Conservation (phyloP, 2,329 filamentous ascomycete genomes). For the Claviceps spartinae region DNA sequence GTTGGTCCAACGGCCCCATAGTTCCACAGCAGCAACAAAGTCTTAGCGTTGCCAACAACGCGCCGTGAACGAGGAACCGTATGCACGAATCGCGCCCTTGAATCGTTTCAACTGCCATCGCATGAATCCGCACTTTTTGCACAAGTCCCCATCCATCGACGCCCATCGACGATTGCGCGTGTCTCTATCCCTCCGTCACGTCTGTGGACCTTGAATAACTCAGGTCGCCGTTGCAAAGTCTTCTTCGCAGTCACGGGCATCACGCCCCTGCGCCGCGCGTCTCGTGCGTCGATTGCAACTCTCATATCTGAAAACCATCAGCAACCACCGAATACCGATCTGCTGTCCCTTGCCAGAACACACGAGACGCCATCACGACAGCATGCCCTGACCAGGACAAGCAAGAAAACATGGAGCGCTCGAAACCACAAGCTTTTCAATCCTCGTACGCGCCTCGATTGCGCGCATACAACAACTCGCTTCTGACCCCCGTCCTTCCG, state of each 20-base stretch:
- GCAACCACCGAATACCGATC: not conserved
- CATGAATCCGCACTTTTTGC: not conserved
- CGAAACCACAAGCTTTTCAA: constrained; percentile 68
- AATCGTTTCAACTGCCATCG: not conserved
- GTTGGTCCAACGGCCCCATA: too few species aligned
- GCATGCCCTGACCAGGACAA: constrained; percentile 18
- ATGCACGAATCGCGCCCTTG: not conserved
- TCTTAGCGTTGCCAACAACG: not conserved
- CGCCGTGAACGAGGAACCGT: not conserved
- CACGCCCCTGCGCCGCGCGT: not conserved
- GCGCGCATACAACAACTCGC: constrained; percentile 80
- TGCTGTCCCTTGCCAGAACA: not conserved
- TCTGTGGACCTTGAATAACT: not conserved
- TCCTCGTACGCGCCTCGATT: constrained; percentile 85
- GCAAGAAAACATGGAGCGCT: constrained; percentile 30
- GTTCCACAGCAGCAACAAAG: too few species aligned
- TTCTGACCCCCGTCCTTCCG: constrained; percentile 73
- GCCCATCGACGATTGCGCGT: not conserved
- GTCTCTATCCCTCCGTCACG: not conserved
- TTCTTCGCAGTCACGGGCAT: not conserved
- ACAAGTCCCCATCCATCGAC: not conserved
- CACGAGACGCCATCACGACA: constrained; percentile 4
- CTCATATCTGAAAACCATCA: not conserved
- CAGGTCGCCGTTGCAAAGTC: not conserved
- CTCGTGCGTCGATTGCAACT: not conserved